phyloP scores from a whole-genome alignment of 2,329 filamentous ascomycete genomes.

The Fusarium nurragi region DNA sequence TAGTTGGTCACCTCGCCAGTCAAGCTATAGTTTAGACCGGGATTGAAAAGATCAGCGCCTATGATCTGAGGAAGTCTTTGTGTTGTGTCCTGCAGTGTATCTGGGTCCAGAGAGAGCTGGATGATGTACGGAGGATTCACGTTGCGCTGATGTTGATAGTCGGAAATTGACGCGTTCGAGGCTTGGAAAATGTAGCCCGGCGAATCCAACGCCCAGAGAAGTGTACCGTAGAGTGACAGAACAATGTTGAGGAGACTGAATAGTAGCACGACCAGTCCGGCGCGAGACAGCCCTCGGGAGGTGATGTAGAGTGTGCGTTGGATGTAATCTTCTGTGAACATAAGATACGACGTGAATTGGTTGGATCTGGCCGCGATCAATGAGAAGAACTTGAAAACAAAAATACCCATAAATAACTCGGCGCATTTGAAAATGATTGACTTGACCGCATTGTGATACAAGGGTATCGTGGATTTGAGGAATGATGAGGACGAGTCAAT shows the following conservation, averaged over 20 bases:
- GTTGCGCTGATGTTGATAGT: conserved; percentile 13
- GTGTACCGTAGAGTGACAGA: conserved; percentile 23
- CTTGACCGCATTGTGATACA: conserved; percentile 36
- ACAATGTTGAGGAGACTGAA: conserved; percentile 23
- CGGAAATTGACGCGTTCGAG: background rate
- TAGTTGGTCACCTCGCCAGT: conserved; percentile 13
- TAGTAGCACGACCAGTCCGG: conserved; percentile 7
- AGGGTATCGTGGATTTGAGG: conserved; percentile 23
- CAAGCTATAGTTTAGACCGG: conserved; percentile 30
- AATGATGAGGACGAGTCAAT: conserved; percentile 12
- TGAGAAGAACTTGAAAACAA: conserved; percentile 30
- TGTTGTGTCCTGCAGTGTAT: background rate
- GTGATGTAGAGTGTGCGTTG: conserved; percentile 22
- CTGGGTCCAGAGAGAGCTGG: conserved; percentile 2
- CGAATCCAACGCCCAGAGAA: conserved; percentile 31
- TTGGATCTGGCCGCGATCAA: conserved; percentile 24
- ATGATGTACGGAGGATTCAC: conserved; percentile 19
- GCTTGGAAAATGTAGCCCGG: conserved; percentile 27
- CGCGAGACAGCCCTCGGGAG: conserved; percentile 22
- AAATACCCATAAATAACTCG: conserved; percentile 28
- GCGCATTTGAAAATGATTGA: conserved; percentile 32
- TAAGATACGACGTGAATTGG: conserved; percentile 35
- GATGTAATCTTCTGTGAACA: conserved; percentile 35
- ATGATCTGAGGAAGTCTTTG: conserved; percentile 5
- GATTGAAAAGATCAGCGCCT: conserved; percentile 5